Base-by-base conservation (phyloP, 352 stramenopile species). In the Phytophthora ohioensis region DNA sequence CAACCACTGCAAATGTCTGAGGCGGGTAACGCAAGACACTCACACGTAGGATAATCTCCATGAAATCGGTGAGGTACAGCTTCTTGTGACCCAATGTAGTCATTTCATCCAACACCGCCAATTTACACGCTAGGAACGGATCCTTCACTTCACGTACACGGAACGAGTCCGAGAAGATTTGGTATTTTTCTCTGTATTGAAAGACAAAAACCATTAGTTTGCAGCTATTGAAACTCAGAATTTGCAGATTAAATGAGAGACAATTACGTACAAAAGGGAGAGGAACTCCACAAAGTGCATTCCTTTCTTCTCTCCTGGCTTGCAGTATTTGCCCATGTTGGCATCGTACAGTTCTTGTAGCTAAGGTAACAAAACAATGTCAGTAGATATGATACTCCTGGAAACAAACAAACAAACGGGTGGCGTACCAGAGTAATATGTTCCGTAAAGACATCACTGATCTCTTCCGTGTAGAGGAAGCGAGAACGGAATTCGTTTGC, bases 81-180 rank as follows among this genome's bases (percentile, higher is more conserved):
- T 92, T 90, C 65, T 92, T 92, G 71, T 92, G 83, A 27, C 81
- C 81, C 1, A 79, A 64, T 3, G 81, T 90, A 9, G 81, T 76
- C 84, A 93, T 93, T 59, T 93, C 86, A 71, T 93, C 84, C 66
- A 92, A 65, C 34, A 92, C 80, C 2, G 91, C 69, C 34, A 93
- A 66, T 64, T 93, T 93, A 56, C 84, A 93, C 46, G 79, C 77
- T 32, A 93, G 57, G 61, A 91, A 93, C 45, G 84, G 76, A 21
- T 93, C 86, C 21, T 89, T 91, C 7, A 90, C 58, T 56, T 93
- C 85, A 27, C 84, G 82, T 51, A 83, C 78, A 21, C 79, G 82
- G 66, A 93, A 91, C 9, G 54, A 65, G 67, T 93, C 85, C 30
- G 64, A 81, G 70, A 88, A 91, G 5, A 93, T 68, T 34, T 91